A percentile compares a stretch with the other conserved stretches of the same genome.
phyloP scores from a whole-genome alignment of 371 early-diverging fungal genomes.

The Dichotomocladium elegans region DNA sequence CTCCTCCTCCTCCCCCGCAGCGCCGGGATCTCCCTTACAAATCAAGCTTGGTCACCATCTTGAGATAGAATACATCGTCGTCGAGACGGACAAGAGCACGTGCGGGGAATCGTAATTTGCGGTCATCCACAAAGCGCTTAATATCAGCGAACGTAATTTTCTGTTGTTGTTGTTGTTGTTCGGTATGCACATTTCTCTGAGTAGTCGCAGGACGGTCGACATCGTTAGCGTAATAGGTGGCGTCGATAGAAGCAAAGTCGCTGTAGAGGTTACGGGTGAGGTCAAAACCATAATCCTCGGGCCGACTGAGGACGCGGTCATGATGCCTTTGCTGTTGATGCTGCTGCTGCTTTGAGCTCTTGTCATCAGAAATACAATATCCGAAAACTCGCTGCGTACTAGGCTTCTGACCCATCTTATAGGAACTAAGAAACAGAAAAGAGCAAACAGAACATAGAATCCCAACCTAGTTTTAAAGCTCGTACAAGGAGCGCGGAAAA shows the following conservation, averaged over 20 bases:
- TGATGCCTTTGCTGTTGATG: neutral
- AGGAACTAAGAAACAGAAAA: conserved; percentile 1
- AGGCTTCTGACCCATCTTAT: conserved; percentile 10
- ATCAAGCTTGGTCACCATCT: conserved; percentile 3
- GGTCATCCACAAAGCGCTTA: neutral
- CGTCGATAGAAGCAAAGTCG: conserved; percentile 37
- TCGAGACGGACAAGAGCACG: conserved; percentile 5
- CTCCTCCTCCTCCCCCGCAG: neutral
- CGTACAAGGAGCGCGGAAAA: neutral
- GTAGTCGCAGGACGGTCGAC: neutral
- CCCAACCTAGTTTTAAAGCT: too few relatives aligned
- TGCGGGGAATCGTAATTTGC: neutral
- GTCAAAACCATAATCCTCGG: conserved; percentile 8
- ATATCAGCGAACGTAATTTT: conserved; percentile 7
- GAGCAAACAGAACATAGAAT: neutral
- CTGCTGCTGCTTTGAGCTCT: neutral
- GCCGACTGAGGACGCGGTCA: conserved; percentile 5
- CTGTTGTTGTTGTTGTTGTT: conserved; percentile 1
- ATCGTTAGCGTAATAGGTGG: conserved; percentile 29
- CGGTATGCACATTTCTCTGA: neutral
- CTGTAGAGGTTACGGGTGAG: conserved; percentile 8
- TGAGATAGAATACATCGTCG: conserved; percentile 7
- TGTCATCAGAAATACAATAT: too few relatives aligned
- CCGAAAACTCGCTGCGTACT: conserved; percentile 10
- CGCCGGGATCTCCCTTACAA: conserved; percentile 7